Percentiles rank a stretch among this genome's conserved stretches.
Conservation (phyloP, 495 filamentous ascomycete genomes). For the Podospora tetraspora region DNA sequence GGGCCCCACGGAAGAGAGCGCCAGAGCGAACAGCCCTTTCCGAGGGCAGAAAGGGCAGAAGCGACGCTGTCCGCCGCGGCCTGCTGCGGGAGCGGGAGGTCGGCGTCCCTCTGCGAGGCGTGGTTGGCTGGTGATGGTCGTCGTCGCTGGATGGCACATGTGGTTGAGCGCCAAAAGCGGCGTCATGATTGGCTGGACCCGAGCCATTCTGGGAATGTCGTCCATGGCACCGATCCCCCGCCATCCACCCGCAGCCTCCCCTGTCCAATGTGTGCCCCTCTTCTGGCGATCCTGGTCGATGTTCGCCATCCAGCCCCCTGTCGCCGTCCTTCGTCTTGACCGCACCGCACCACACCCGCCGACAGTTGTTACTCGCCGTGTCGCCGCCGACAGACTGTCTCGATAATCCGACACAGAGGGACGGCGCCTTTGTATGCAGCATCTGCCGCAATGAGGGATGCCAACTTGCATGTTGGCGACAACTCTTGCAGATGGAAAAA, state of each 20-base stretch:
- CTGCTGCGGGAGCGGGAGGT: slow-evolving; percentile 11
- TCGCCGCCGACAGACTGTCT: not conserved
- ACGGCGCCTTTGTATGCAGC: not conserved
- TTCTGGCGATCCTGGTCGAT: slow-evolving; percentile 7
- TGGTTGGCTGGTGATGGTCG: slow-evolving; percentile 24
- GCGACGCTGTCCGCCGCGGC: slow-evolving; percentile 7
- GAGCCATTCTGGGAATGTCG: not conserved
- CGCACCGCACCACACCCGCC: not conserved
- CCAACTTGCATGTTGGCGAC: slow-evolving; percentile 9
- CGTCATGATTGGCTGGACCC: slow-evolving; percentile 23
- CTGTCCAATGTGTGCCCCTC: slow-evolving; percentile 15
- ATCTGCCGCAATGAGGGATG: not conserved
- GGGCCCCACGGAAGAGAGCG: slow-evolving; percentile 26
- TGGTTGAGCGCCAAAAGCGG: slow-evolving; percentile 26
- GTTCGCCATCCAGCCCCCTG: not conserved
- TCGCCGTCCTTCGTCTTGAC: not conserved
- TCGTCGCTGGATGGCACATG: slow-evolving; percentile 5
- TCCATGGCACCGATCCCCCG: slow-evolving; percentile 19
- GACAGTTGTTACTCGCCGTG: not conserved
- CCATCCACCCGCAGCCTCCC: slow-evolving; percentile 19
- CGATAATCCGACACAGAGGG: not conserved
- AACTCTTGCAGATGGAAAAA: slow-evolving; percentile 11
- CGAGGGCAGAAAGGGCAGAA: not conserved
- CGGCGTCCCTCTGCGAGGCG: slow-evolving; percentile 6
- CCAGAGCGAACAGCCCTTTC: slow-evolving; percentile 15